Base-by-base conservation (phyloP, 805 yeast species). In the Starmerella tilneyi region DNA sequence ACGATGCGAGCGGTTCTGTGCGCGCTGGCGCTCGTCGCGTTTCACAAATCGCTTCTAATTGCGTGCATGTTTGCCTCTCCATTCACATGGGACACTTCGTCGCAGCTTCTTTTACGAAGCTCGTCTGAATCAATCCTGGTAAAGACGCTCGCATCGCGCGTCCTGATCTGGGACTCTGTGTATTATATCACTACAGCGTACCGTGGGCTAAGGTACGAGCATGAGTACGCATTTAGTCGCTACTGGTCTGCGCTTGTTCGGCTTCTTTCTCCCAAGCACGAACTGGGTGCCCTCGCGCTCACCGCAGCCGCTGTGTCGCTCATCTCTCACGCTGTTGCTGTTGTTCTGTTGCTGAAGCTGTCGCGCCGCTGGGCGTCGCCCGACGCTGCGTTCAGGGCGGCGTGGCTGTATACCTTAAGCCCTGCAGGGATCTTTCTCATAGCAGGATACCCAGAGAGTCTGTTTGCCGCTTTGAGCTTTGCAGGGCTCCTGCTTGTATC, bases 191-290 rank as follows among this genome's bases (percentile, higher is more conserved):
- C 78, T 36, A 60, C 79, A 45, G 75, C 82, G 27, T 58, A 62
- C 9, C 61, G 45, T 23, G 41, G 72, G 13, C 76, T 72, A 0
- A 63, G 64, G n/a, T 88, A 70, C 62, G 97, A 89, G 62, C 95
- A 89, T 60, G 94, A 86, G 63, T 82, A 76, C 71, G 96, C 94
- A 4, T 89, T 84, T 59, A 78, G 94, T 22, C 82, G 82, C 9
- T 57, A 76, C 2, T 89, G 95, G 94, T 80, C 29, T 67, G 58
- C 74, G 20, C 37, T 78, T 3, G 62, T 81, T 53, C 35, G 51
- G 28, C 23, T 34, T 13, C 7, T 51, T 29, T 11, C 45, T 22
- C 35, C 51, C 42, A n/a, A 5, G 12, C 26, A 15, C 23, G 29
- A 31, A 16, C 38, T 44, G 12, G 46, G 36, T 22, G 54, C 57